These are phyloP conservation scores for Fragaria ananassa DNA, from an alignment of 306 rosid genomes.

Conservation along the genomic window DNA sequence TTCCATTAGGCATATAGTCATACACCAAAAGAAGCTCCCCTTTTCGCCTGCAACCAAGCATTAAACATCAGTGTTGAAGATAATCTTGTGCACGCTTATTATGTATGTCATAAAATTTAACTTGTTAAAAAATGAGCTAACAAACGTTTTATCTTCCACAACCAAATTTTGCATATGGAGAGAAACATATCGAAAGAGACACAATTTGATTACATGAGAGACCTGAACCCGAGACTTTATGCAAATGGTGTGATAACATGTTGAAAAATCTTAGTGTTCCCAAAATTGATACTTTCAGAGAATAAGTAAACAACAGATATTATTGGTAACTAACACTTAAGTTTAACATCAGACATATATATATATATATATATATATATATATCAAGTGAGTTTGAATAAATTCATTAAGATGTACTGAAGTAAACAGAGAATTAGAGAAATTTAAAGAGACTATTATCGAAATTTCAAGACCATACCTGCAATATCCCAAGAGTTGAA, in stretches of 20 bases:
- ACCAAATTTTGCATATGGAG: background rate
- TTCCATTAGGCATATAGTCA: conserved; percentile 35
- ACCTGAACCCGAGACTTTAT: background rate
- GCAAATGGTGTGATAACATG: background rate
- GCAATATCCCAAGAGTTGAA: conserved; percentile 37
- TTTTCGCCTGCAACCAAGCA: conserved; percentile 19
- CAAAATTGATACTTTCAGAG: background rate
- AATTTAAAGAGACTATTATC: background rate
- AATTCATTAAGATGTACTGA: background rate
- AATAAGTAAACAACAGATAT: background rate
- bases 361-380: too few species aligned
- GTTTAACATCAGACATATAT: background rate
- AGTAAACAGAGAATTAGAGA: background rate
- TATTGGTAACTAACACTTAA: too few species aligned
- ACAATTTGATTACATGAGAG: background rate
- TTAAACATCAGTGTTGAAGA: background rate
- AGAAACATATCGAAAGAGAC: background rate
- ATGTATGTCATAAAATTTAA: background rate
- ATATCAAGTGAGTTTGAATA: background rate
- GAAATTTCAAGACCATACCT: background rate
- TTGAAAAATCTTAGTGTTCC: background rate
- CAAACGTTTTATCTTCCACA: background rate
- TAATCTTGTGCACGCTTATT: background rate
- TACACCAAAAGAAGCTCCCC: conserved; percentile 37
- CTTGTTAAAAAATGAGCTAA: background rate